A percentile compares a stretch with the other conserved stretches of the same genome.
Conservation (phyloP, 768 basidiomycete species). For the Leccinum subtestaceum region DNA sequence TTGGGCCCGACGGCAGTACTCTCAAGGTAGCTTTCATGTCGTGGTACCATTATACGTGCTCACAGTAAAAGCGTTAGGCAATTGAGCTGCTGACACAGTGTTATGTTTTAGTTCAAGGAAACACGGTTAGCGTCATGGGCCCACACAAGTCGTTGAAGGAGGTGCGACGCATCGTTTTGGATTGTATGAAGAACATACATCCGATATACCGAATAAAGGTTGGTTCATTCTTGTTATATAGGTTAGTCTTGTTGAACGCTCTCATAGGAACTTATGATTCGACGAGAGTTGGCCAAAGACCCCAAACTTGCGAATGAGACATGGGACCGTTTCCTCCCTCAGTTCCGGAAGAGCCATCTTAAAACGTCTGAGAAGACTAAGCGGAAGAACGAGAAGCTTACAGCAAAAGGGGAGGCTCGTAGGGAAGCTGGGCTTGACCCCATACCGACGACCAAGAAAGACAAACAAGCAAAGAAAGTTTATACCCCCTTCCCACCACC, state of each 20-base stretch:
- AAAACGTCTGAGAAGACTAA: constrained; percentile 92
- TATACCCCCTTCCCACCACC: constrained; percentile 99
- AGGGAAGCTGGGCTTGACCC: constrained; percentile 62
- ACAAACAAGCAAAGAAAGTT: constrained; percentile 74
- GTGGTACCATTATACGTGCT: neutral
- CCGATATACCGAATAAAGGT: constrained; percentile 99
- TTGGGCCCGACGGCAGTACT: constrained; percentile 96
- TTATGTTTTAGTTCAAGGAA: constrained; percentile 97
- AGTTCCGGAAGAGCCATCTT: constrained; percentile 91
- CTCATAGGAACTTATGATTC: constrained; percentile 92
- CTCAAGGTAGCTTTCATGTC: constrained; percentile 63
- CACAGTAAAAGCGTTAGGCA: constrained; percentile 53
- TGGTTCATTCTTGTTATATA: constrained; percentile 3
- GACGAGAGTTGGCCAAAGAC: constrained; percentile 96
- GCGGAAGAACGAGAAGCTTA: constrained; percentile 76
- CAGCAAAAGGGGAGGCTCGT: constrained; percentile 60
- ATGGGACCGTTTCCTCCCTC: constrained; percentile 97
- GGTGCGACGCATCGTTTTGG: constrained; percentile 91
- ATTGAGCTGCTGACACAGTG: constrained; percentile 95
- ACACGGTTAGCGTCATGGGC: constrained; percentile 97
- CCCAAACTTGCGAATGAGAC: constrained; percentile 90
- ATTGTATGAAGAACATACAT: constrained; percentile 99
- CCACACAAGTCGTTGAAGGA: constrained; percentile 94
- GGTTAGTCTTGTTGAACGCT: neutral
- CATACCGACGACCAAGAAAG: constrained; percentile 33